phyloP scores from a whole-genome alignment of 352 stramenopile genomes.

The Salisapilia sapeloensis region DNA sequence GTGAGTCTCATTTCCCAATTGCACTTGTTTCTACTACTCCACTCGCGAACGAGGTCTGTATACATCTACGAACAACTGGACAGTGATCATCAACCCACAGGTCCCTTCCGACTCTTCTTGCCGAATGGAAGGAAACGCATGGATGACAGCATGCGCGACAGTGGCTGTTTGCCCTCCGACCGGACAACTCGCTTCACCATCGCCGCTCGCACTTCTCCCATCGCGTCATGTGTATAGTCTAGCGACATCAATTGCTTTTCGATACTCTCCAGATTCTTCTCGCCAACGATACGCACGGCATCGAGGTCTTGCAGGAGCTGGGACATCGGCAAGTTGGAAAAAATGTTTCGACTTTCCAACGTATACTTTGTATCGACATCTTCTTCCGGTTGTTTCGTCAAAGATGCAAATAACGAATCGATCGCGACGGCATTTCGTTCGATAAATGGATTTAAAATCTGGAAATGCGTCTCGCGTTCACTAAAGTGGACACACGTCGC shows the following conservation, averaged over 20 bases:
- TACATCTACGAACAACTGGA: too few species aligned
- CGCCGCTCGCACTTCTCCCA: too few species aligned
- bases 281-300: slow-evolving; percentile 27
- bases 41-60: too few species aligned
- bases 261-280: slow-evolving; percentile 65
- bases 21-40: too few species aligned
- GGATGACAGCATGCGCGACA: too few species aligned
- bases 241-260: slow-evolving; percentile 52
- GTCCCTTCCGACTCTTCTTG: too few species aligned
- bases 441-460: slow-evolving; percentile 81
- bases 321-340: slow-evolving; percentile 29
- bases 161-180: too few species aligned
- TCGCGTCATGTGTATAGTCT: too few species aligned
- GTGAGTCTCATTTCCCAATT: too few species aligned
- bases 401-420: slow-evolving; percentile 53
- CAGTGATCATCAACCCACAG: too few species aligned
- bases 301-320: slow-evolving; percentile 41
- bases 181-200: too few species aligned
- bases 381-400: slow-evolving; percentile 36
- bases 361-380: slow-evolving; percentile 69
- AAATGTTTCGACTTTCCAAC: slow-evolving; percentile 51
- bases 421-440: slow-evolving; percentile 63
- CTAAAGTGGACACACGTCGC: slow-evolving; percentile 76
- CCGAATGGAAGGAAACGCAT: too few species aligned
- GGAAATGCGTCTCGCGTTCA: slow-evolving; percentile 64